Evolutionary conservation across 176 grass and related monocot species (phyloP), one percentile per base, ranked within the genome.

Genomic region (Hordeum marinum): DNA sequence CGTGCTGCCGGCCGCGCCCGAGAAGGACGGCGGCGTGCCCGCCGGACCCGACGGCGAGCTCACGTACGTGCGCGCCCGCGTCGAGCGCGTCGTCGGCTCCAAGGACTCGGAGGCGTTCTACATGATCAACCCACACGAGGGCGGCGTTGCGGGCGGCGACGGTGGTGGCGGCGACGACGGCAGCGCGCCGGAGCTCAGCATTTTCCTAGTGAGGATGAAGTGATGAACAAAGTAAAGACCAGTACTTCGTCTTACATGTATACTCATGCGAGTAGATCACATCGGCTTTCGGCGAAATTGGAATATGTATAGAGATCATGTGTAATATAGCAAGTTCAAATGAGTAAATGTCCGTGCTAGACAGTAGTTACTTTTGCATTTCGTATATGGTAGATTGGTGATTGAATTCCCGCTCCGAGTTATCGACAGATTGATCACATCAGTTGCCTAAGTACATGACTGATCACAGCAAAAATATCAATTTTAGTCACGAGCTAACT

Each of bases 81-180:
- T 99, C 81, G 96, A 99, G 70, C 85, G 94, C 78, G 94, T 99
- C 70, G 89, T 96, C 34, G 96, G 96, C 0, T 99, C 96, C 18
- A 99, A 99, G 78, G 96, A 99, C 29, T 99, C 96, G 0, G 96
- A 99, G 86, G 94, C 96, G 23, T 91, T 94, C 85, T 99, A 99
- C 79, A 99, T 99, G 94, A 96, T 99, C 78, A 99, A 99, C 72
- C 96, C 93, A 4, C 81, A 90, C 72, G 82, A 88, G 35, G 88
- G 85, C 13, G 83, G 90, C 31, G 55, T 63, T 20, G 24, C 18
- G 59, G 72, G 29, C 9, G 75, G 21, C 7, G 50, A 2, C 0
- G 63, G 68, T 0, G 80, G 3, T 3, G 75, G 68, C 21, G 68
- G 45, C 77, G 84, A 82, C n/a, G 63, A 75, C 26, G 21, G 65